These are phyloP conservation scores for Aureobasidium uvarum DNA, from an alignment of 2,329 filamentous ascomycete species.

Conservation along the genomic window DNA sequence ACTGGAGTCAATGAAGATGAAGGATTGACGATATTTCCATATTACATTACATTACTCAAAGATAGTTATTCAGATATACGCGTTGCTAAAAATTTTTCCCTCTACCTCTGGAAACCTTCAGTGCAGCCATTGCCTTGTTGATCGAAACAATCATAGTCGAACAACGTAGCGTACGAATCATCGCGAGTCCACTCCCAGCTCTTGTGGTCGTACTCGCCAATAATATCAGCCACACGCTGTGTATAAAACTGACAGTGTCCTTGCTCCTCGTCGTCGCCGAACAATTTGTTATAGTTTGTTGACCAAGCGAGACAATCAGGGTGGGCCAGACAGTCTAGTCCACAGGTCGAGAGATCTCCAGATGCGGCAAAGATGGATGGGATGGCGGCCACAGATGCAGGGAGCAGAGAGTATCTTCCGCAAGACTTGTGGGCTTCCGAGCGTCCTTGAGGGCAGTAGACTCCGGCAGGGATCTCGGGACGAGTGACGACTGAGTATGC, in stretches of 20 bases:
- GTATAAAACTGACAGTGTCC: neutral
- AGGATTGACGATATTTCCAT: too few relatives aligned
- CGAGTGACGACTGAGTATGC: constrained; percentile 10
- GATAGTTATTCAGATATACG: neutral
- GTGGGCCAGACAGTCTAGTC: neutral
- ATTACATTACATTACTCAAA: neutral
- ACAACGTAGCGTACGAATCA: neutral
- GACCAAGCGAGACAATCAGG: neutral
- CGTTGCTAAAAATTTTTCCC: neutral
- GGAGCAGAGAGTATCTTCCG: neutral
- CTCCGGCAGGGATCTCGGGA: neutral
- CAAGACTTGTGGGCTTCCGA: neutral
- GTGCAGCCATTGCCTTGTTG: neutral
- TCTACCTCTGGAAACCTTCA: neutral
- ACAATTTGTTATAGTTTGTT: neutral
- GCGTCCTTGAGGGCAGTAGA: neutral
- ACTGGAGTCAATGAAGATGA: too few relatives aligned
- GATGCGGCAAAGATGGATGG: neutral
- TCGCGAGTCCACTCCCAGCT: rapidly evolving
- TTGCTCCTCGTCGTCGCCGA: too few relatives aligned
- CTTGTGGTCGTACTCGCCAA: neutral
- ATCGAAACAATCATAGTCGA: neutral
- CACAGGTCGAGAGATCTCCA: neutral
- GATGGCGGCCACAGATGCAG: neutral
- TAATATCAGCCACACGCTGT: neutral